Conservation (phyloP, 2,329 filamentous ascomycete genomes). For the Colletotrichum eremochloae region DNA sequence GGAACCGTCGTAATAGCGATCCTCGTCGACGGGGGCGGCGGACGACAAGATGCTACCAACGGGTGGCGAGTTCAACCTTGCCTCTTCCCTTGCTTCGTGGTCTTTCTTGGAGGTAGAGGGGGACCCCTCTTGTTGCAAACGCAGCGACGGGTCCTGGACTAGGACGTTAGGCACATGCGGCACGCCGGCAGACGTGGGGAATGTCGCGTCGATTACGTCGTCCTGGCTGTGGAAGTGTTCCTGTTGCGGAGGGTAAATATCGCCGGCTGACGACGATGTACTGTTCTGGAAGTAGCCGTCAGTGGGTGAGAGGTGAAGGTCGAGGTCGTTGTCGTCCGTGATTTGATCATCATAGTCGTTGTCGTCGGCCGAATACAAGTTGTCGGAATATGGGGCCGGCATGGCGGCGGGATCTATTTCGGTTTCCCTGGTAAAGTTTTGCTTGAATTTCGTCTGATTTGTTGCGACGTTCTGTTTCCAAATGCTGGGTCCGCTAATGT, state of each 20-base stretch:
- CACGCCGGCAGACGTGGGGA: slow-evolving; percentile 51
- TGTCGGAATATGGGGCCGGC: slow-evolving; percentile 59
- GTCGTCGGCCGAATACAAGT: slow-evolving; percentile 44
- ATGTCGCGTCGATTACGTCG: slow-evolving; percentile 44
- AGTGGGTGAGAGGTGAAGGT: slow-evolving; percentile 58
- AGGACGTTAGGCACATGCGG: slow-evolving; percentile 63
- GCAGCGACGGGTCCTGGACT: slow-evolving; percentile 63
- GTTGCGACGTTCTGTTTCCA: slow-evolving; percentile 22
- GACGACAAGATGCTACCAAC: slow-evolving; percentile 23
- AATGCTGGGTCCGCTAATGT: slow-evolving; percentile 31
- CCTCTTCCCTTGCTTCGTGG: slow-evolving; percentile 59
- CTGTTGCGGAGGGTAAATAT: slow-evolving; percentile 44
- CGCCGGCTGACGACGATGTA: slow-evolving; percentile 50
- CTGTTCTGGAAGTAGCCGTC: slow-evolving; percentile 63
- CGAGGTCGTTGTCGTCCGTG: slow-evolving; percentile 47
- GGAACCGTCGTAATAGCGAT: slow-evolving; percentile 30
- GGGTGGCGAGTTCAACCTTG: slow-evolving; percentile 48
- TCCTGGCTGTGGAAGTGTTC: slow-evolving; percentile 23
- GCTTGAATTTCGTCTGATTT: slow-evolving; percentile 3
- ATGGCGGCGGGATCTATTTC: slow-evolving; percentile 51
- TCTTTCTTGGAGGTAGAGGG: slow-evolving; percentile 53
- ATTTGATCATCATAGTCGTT: slow-evolving; percentile 34
- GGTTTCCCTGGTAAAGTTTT: slow-evolving; percentile 1
- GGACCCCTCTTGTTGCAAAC: slow-evolving; percentile 50
- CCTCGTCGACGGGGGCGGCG: background rate